These are phyloP conservation scores for Peronospora belbahrii DNA, from an alignment of 352 stramenopile species.

Conservation along the genomic window DNA sequence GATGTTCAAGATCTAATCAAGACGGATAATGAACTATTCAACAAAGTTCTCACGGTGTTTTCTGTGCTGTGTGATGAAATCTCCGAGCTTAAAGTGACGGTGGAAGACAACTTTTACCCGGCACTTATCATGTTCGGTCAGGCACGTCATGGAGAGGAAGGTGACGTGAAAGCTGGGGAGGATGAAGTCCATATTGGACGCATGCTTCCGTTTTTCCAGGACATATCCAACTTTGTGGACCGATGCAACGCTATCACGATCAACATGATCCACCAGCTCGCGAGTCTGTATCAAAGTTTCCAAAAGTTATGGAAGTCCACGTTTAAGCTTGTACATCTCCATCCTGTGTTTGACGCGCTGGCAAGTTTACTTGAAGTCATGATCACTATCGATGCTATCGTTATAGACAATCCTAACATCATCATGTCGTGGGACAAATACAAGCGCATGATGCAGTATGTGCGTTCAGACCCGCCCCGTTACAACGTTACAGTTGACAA, in stretches of 20 bases:
- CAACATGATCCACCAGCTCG: conserved; percentile 88
- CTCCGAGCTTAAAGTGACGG: conserved; percentile 83
- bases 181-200: conserved; percentile 80
- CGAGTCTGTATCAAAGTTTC: conserved; percentile 80
- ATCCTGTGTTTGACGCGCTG: conserved; percentile 73
- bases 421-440: conserved; percentile 85
- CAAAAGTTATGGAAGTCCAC: conserved; percentile 86
- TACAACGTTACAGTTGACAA: conserved; percentile 81
- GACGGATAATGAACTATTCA: conserved; percentile 86
- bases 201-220: conserved; percentile 86
- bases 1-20: conserved; percentile 86
- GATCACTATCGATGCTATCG: conserved; percentile 85
- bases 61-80: conserved; percentile 87
- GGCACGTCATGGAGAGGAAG: conserved; percentile 59
- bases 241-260: conserved; percentile 83
- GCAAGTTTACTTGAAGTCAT: conserved; percentile 78
- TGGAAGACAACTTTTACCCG: conserved; percentile 86
- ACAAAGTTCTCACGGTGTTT: conserved; percentile 87
- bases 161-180: conserved; percentile 58
- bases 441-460: conserved; percentile 89
- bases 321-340: conserved; percentile 81
- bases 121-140: conserved; percentile 87
- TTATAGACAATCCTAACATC: conserved; percentile 85
- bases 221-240: conserved; percentile 88
- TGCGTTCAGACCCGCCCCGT: conserved; percentile 66